These are phyloP conservation scores for Neurospora sublineolata DNA, from an alignment of 495 filamentous ascomycete genomes.

Conservation along the genomic window DNA sequence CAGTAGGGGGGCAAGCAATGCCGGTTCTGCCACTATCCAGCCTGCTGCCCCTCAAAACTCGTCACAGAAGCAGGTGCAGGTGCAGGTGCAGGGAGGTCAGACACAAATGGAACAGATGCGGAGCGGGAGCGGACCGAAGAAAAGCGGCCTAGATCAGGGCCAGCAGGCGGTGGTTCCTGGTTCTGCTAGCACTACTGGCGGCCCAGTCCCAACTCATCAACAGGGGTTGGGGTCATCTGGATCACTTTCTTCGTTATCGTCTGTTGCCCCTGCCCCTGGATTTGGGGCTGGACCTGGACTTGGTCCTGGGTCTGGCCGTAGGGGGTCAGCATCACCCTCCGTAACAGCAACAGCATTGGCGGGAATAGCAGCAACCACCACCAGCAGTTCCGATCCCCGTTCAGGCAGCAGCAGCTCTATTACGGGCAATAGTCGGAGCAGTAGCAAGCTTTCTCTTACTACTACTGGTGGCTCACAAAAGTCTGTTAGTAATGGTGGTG, in stretches of 20 bases:
- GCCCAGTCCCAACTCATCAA: neutral
- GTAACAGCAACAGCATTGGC: neutral
- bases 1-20: neutral
- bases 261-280: neutral
- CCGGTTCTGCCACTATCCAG: neutral
- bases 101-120: neutral
- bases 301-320: neutral
- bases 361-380: neutral
- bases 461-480: too few species aligned
- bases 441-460: neutral
- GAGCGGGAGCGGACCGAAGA: neutral
- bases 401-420: neutral
- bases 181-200: neutral
- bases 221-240: neutral
- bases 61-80: neutral
- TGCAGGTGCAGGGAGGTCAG: neutral
- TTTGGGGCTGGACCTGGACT: neutral
- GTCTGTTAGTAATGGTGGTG: neutral
- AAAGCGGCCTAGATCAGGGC: constrained; percentile 10
- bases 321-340: neutral
- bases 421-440: neutral
- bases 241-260: neutral
- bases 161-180: constrained; percentile 1
- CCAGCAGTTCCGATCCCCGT: neutral
- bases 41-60: neutral